Evolutionary conservation across 176 grass and related monocot species (phyloP), one percentile per base, ranked within the genome.

Genomic region (Otatea glauca): DNA sequence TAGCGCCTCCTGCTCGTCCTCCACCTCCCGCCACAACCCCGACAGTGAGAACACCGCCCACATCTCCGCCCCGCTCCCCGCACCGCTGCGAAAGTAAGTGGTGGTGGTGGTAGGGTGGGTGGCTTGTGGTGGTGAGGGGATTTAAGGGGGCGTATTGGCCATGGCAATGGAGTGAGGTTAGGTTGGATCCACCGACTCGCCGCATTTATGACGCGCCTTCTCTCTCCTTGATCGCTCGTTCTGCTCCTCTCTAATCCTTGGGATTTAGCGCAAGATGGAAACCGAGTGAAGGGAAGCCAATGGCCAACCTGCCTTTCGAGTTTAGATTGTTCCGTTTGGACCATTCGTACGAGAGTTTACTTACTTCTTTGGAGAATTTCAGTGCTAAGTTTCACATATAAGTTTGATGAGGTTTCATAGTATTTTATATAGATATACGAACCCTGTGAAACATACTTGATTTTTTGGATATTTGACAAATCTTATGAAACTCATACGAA

Each of bases 31-130:
- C 85, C 89, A 98, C 25, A 93, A 98, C 66, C 91, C 89, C 9
- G 96, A 93, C 47, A 93, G 86, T 44, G 93, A 85, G 91, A 98
- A 95, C 35, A 85, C 88, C 54, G 90, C 80, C 96, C 96, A 98
- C 96, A 98, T 98, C 64, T 72, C 86, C 4, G 38, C 4, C 34
- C 45, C 3, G 32, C 25, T 6, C 14, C 18, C 67, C 79, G 14
- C 9, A 16, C 75, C 7, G 39, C 53, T 21, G 66, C 1, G 29
- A 45, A 12, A 53, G 56, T 48, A 48, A 17, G 70, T 47, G 49
- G 79, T 48, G 42, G 73, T 68, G 47, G 75, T 13, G 50, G 54
- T 41, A 9, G 48, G 29, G 53, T 74, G 74, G 72, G 84, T 34
- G 9, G 70, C 53, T 35, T 62, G 14, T 37, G 15, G 74, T n/a